These are phyloP conservation scores for Phytophthora foliorum DNA, from an alignment of 352 stramenopile species.

Conservation along the genomic window DNA sequence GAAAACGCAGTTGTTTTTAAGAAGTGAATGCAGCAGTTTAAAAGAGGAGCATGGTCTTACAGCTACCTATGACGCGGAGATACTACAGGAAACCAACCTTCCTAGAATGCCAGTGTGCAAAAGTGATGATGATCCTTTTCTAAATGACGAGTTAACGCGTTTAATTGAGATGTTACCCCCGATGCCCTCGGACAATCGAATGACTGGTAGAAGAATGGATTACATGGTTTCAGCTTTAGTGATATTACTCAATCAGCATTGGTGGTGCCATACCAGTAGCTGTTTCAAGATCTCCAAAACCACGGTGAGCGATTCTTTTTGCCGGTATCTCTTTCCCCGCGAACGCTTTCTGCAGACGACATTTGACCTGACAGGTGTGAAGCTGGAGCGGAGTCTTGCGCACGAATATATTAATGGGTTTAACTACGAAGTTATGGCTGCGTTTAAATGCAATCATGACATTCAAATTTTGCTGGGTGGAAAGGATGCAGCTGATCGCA, in stretches of 20 bases:
- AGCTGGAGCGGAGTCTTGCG: neutral
- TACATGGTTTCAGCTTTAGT: slow-evolving; percentile 13
- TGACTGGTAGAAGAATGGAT: neutral
- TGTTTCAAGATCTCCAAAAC: slow-evolving; percentile 5
- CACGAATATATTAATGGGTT: neutral
- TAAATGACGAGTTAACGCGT: neutral
- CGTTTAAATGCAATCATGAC: too few species aligned
- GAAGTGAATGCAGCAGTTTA: neutral
- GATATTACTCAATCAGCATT: slow-evolving; percentile 8
- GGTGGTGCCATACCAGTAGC: slow-evolving; percentile 2
- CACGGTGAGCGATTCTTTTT: neutral
- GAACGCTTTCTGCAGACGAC: neutral
- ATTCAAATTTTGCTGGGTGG: neutral
- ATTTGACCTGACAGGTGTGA: neutral
- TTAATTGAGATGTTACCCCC: neutral
- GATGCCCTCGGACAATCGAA: neutral
- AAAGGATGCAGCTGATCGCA: slow-evolving; percentile 2
- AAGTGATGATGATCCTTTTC: neutral
- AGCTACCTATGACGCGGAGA: neutral
- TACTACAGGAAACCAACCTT: neutral
- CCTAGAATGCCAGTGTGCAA: neutral
- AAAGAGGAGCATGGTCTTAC: neutral
- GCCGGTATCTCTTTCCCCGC: slow-evolving; percentile 8
- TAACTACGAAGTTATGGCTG: neutral
- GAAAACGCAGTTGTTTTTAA: neutral